phyloP scores from a whole-genome alignment of 2,329 filamentous ascomycete species.

The Fusarium sp. region DNA sequence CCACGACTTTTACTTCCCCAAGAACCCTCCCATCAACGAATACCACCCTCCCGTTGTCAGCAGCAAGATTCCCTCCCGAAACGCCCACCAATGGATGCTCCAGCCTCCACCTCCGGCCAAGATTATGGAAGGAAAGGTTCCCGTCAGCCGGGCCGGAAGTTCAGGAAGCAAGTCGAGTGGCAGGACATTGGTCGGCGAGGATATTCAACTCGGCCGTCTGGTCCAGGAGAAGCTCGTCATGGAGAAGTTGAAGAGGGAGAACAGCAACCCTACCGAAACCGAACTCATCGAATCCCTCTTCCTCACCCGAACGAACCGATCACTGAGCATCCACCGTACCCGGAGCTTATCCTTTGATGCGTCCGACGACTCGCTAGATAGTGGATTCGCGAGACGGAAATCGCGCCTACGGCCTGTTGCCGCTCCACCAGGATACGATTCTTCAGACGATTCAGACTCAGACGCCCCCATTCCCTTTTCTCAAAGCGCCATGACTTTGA shows the following conservation, averaged over 20 bases:
- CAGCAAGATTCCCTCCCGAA: slow-evolving; percentile 77
- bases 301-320: slow-evolving; percentile 51
- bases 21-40: slow-evolving; percentile 85
- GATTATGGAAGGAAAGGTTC: slow-evolving; percentile 90
- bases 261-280: slow-evolving; percentile 59
- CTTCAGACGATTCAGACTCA: slow-evolving; percentile 55
- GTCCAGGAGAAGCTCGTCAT: slow-evolving; percentile 63
- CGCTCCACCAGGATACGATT: slow-evolving; percentile 50
- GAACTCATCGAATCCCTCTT: slow-evolving; percentile 63
- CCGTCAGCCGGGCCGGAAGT: slow-evolving; percentile 75
- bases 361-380: slow-evolving; percentile 54
- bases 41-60: slow-evolving; percentile 88
- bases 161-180: slow-evolving; percentile 67
- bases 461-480: slow-evolving; percentile 45
- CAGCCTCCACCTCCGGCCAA: slow-evolving; percentile 92
- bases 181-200: slow-evolving; percentile 60
- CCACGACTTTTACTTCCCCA: slow-evolving; percentile 74
- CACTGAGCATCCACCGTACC: slow-evolving; percentile 52
- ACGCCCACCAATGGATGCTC: slow-evolving; percentile 90
- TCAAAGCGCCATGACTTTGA: slow-evolving; percentile 44
- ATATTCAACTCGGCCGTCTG: slow-evolving; percentile 59
- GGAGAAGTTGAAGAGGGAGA: slow-evolving; percentile 61
- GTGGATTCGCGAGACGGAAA: slow-evolving; percentile 48
- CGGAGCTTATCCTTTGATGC: slow-evolving; percentile 59
- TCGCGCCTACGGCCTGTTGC: slow-evolving; percentile 49